Percentiles rank a stretch among this genome's conserved stretches.
Evolutionary conservation across 1,284 basidiomycete species (phyloP).

Genomic region (Puccinia coronata): DNA sequence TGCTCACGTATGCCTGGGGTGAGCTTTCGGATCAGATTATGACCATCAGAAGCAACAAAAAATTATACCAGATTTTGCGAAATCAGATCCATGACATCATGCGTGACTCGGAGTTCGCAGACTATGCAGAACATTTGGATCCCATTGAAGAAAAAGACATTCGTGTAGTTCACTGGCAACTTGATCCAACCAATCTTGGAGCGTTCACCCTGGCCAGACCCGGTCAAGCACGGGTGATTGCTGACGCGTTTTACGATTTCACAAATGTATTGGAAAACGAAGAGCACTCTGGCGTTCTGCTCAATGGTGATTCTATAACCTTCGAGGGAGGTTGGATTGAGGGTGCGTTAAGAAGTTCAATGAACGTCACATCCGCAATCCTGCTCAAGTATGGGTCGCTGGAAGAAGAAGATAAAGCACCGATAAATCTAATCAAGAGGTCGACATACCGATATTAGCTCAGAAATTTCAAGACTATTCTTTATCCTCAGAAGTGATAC

Average conservation of each 20-base stretch:
- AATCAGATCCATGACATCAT: conserved; percentile 20
- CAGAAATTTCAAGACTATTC: too few relatives aligned
- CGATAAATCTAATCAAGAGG: not conserved
- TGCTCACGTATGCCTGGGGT: conserved; percentile 18
- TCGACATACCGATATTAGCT: not conserved
- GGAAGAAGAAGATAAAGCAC: conserved; percentile 4
- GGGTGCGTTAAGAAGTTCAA: not conserved
- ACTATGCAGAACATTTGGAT: conserved; percentile 8
- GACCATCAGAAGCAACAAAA: not conserved
- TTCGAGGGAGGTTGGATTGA: conserved; percentile 11
- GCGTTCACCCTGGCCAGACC: conserved; percentile 15
- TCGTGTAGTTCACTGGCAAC: conserved; percentile 9
- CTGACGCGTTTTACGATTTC: conserved; percentile 19
- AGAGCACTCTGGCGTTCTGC: not conserved
- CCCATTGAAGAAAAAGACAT: conserved; percentile 14
- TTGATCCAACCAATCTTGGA: not conserved
- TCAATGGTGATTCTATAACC: conserved; percentile 9
- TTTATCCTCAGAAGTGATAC: too few relatives aligned
- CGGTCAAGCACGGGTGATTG: not conserved
- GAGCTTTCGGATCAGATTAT: conserved; percentile 15
- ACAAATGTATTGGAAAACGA: not conserved
- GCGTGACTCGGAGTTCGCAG: conserved; percentile 8
- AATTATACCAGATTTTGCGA: not conserved
- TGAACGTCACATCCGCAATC: conserved; percentile 11
- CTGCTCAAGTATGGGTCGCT: not conserved